Conservation (phyloP, 202 grass and related monocot species). For the Elaeis oleifera region DNA sequence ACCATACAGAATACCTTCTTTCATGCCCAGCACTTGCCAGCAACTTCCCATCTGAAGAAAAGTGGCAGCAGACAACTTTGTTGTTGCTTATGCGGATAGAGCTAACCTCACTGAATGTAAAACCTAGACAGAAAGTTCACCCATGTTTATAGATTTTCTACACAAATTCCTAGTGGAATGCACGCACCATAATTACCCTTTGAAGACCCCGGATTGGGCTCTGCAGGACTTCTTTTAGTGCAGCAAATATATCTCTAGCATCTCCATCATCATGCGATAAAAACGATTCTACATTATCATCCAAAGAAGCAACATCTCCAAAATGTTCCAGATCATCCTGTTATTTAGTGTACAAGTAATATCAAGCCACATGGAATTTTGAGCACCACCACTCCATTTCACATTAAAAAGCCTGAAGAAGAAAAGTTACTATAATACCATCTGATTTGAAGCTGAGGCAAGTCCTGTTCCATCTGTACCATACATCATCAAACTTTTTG, state of each 20-base stretch:
- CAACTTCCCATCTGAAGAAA: conserved; percentile 88
- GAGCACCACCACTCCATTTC: too few species aligned
- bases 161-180: conserved; percentile 2
- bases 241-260: conserved; percentile 87
- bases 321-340: conserved; percentile 98
- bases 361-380: too few species aligned
- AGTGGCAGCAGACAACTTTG: conserved; percentile 94
- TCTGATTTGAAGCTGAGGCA: conserved; percentile 95
- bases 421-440: conserved; percentile 29
- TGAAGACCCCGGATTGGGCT: conserved; percentile 49
- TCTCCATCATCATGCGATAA: conserved; percentile 90
- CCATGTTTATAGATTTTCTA: conserved; percentile 8
- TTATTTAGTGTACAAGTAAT: too few species aligned
- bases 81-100: conserved; percentile 77
- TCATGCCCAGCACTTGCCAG: conserved; percentile 97
- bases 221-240: conserved; percentile 57
- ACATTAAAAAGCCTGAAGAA: conserved; percentile 25
- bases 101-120: conserved; percentile 74
- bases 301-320: conserved; percentile 93
- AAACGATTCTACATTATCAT: conserved; percentile 99
- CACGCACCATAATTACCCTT: conserved; percentile 45
- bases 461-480: conserved; percentile 79
- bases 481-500: conserved; percentile 90
- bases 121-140: conserved; percentile 43
- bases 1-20: conserved; percentile 44